Evolutionary conservation across 2,329 filamentous ascomycete species (phyloP).

Genomic region (Cytospora chrysosperma): DNA sequence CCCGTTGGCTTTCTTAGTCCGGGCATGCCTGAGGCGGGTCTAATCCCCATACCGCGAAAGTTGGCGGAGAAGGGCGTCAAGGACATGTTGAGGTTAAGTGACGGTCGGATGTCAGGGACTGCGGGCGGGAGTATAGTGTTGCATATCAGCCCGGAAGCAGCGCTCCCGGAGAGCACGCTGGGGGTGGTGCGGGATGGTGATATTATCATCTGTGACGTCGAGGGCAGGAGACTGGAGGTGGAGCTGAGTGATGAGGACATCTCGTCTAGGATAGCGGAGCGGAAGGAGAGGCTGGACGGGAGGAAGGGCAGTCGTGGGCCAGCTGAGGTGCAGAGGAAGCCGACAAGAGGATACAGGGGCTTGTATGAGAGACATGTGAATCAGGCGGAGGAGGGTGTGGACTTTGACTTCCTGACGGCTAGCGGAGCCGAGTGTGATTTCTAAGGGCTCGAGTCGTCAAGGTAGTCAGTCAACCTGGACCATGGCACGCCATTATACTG

Average conservation of each 20-base stretch:
- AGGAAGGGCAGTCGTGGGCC: slow-evolving; percentile 29
- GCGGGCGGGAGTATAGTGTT: slow-evolving; percentile 88
- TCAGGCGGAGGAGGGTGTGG: slow-evolving; percentile 57
- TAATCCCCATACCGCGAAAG: slow-evolving; percentile 68
- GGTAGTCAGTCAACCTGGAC: too few species aligned
- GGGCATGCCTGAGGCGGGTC: slow-evolving; percentile 84
- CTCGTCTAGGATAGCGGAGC: slow-evolving; percentile 55
- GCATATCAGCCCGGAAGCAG: slow-evolving; percentile 84
- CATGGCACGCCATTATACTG: background rate
- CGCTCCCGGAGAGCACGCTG: slow-evolving; percentile 71
- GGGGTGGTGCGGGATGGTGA: slow-evolving; percentile 77
- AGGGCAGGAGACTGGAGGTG: slow-evolving; percentile 56
- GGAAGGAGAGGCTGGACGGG: slow-evolving; percentile 39
- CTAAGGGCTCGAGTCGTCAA: background rate
- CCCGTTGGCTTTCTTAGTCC: slow-evolving; percentile 73
- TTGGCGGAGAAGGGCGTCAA: slow-evolving; percentile 70
- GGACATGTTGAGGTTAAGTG: slow-evolving; percentile 82
- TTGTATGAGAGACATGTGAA: slow-evolving; percentile 60
- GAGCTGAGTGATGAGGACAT: slow-evolving; percentile 72
- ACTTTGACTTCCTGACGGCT: slow-evolving; percentile 62
- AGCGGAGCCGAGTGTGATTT: slow-evolving; percentile 31
- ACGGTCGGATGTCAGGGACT: slow-evolving; percentile 84
- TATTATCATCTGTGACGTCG: slow-evolving; percentile 74
- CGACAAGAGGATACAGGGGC: slow-evolving; percentile 55
- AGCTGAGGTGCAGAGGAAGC: slow-evolving; percentile 27